Conservation (phyloP, 805 yeast species). For the Lipomyces orientalis region DNA sequence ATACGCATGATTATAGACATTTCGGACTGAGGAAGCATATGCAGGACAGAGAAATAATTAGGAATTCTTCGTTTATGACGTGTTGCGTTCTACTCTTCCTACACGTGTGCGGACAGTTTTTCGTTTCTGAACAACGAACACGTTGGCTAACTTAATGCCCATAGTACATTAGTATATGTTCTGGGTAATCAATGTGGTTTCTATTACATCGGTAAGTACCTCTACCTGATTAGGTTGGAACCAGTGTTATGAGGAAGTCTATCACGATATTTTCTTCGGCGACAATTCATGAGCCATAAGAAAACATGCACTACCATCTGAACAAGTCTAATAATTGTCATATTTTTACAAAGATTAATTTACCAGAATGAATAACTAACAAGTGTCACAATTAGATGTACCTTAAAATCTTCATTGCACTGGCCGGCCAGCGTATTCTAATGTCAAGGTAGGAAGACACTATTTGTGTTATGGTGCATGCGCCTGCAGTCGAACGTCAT, state of each 20-base stretch:
- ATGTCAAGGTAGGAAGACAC: background rate
- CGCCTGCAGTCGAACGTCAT: constrained; percentile 15
- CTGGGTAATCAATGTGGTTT: background rate
- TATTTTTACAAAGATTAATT: background rate
- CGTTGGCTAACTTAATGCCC: background rate
- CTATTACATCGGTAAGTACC: background rate
- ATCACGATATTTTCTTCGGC: constrained; percentile 44
- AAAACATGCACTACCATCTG: constrained; percentile 99
- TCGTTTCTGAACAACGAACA: background rate
- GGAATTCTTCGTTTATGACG: constrained; percentile 83
- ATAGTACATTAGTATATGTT: background rate
- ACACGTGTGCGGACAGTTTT: background rate
- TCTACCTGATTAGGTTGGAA: background rate
- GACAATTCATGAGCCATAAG: constrained; percentile 76
- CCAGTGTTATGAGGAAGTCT: constrained; percentile 39
- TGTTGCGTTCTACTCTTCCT: background rate
- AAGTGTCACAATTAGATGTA: background rate
- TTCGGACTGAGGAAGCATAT: constrained; percentile 70
- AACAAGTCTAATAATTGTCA: constrained; percentile 42
- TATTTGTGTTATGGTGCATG: too few species aligned
- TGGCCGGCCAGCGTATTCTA: background rate
- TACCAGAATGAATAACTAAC: background rate
- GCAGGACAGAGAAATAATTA: constrained; percentile 67
- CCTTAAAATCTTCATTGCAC: background rate
- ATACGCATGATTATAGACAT: constrained; percentile 14